Percentiles rank a stretch among this genome's conserved stretches.
phyloP scores from a whole-genome alignment of 805 yeast genomes.

The Saccharomycopsis oosterbeekiorum region DNA sequence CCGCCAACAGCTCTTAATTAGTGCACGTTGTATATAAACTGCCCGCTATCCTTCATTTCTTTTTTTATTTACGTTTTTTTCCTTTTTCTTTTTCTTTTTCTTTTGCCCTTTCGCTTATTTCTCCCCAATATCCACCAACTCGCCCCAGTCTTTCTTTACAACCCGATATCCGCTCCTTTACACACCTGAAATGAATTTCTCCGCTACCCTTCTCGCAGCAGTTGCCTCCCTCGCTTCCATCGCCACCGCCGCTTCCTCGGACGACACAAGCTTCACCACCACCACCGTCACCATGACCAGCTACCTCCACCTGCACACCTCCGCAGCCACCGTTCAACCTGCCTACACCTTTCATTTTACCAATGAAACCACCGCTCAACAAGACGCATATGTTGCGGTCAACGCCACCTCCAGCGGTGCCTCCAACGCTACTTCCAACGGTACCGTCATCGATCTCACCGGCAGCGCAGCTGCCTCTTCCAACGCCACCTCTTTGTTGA shows the following conservation, averaged over 20 bases:
- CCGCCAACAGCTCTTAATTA: too few species aligned
- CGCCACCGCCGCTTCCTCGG: background rate
- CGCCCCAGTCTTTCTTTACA: constrained; percentile 4
- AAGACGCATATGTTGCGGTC: background rate
- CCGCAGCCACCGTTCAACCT: background rate
- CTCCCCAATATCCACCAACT: background rate
- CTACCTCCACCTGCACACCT: background rate
- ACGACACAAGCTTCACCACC: background rate
- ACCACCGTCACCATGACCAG: constrained; percentile 1
- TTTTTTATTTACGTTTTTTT: background rate
- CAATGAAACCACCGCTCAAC: background rate
- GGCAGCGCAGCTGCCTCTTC: too few species aligned
- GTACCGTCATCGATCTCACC: background rate
- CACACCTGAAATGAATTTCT: background rate
- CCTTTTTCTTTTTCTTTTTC: background rate
- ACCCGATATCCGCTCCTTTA: background rate
- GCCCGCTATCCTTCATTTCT: too few species aligned
- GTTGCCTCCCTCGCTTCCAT: background rate
- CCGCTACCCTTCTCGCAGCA: background rate
- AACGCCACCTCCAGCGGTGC: background rate
- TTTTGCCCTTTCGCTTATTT: background rate
- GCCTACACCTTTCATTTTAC: background rate
- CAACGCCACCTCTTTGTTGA: background rate
- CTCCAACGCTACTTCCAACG: background rate
- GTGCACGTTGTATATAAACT: background rate